Conservation (phyloP, 768 basidiomycete genomes). For the Cystobasidium ongulense region DNA sequence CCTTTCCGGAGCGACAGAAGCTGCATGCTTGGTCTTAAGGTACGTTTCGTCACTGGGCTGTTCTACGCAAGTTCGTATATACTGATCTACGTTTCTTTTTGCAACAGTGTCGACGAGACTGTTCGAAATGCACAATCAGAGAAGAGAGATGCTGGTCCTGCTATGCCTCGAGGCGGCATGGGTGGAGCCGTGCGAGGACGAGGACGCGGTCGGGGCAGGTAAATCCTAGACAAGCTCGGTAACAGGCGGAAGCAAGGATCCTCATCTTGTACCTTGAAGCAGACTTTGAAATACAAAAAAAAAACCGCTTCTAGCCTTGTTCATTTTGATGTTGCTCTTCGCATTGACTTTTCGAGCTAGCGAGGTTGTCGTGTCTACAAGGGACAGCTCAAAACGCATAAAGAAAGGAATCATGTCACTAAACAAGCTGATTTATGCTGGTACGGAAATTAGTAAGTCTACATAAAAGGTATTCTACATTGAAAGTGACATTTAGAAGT, state of each 20-base stretch:
- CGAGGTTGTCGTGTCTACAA: too few relatives aligned
- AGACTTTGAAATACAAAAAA: too few relatives aligned
- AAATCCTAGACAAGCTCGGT: background rate
- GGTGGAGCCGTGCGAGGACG: slow-evolving; percentile 16
- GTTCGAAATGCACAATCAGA: slow-evolving; percentile 48
- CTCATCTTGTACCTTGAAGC: too few relatives aligned
- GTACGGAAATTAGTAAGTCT: too few relatives aligned
- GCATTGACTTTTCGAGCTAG: too few relatives aligned
- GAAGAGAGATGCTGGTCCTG: slow-evolving; percentile 18
- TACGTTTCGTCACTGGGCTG: background rate
- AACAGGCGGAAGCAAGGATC: too few relatives aligned
- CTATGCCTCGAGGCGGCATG: slow-evolving; percentile 25
- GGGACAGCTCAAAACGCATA: too few relatives aligned
- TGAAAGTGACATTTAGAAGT: background rate
- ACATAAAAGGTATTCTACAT: background rate
- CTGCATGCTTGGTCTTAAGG: slow-evolving; percentile 77
- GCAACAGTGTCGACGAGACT: slow-evolving; percentile 81
- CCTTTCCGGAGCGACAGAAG: slow-evolving; percentile 87
- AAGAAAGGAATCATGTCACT: too few relatives aligned
- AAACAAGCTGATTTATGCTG: too few relatives aligned
- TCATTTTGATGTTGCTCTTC: too few relatives aligned
- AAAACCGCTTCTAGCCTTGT: too few relatives aligned
- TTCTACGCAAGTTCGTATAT: too few relatives aligned
- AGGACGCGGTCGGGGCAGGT: slow-evolving; percentile 18
- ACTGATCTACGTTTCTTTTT: background rate